A percentile compares a stretch with the other conserved stretches of the same genome.
phyloP scores from a whole-genome alignment of 345 rosid species.

The Gossypium thurberi region DNA sequence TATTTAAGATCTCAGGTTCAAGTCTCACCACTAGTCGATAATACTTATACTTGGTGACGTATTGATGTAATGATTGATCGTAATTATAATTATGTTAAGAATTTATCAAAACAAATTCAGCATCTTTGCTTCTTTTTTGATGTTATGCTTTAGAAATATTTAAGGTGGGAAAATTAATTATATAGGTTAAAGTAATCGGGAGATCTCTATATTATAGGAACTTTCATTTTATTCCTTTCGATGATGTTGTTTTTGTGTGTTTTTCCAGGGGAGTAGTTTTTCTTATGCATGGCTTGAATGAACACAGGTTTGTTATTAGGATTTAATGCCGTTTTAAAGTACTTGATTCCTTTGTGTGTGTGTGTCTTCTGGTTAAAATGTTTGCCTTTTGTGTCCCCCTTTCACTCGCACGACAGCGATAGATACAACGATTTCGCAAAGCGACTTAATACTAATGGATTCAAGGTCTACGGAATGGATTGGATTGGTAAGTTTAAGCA shows the following conservation, averaged over 20 bases:
- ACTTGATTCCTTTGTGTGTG: background rate
- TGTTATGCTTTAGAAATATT: too few species aligned
- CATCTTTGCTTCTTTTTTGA: too few species aligned
- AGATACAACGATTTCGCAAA: conserved; percentile 83
- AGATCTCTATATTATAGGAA: too few species aligned
- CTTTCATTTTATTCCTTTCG: background rate
- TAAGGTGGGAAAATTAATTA: too few species aligned
- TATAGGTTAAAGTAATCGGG: too few species aligned
- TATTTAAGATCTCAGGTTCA: too few species aligned
- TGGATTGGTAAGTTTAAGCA: conserved; percentile 68
- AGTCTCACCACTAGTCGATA: too few species aligned
- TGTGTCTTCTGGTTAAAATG: background rate
- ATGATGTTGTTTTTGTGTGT: background rate
- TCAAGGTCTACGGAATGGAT: conserved; percentile 89
- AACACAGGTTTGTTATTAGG: conserved; percentile 61
- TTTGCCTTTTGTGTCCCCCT: background rate
- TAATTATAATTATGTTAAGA: too few species aligned
- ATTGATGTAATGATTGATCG: too few species aligned
- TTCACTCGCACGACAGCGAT: conserved; percentile 37
- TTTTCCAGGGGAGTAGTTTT: conserved; percentile 67
- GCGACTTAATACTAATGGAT: conserved; percentile 67
- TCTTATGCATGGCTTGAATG: conserved; percentile 83
- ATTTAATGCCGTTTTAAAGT: background rate
- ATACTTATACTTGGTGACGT: too few species aligned
- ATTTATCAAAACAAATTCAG: too few species aligned